Conservation (phyloP, 768 basidiomycete genomes). For the Kwoniella europaea region DNA sequence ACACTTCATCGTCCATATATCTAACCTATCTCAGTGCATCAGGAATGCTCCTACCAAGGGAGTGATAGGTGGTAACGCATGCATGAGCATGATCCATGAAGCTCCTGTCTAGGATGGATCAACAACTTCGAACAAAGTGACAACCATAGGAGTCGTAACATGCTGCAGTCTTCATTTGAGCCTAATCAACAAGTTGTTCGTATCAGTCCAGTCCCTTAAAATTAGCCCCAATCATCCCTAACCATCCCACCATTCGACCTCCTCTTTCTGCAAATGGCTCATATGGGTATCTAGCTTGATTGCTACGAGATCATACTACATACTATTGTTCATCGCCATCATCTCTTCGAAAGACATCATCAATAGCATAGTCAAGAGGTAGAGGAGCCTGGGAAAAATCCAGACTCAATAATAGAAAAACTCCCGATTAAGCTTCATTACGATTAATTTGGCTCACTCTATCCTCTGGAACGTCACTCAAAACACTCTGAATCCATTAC, state of each 20-base stretch:
- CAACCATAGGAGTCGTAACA: not conserved
- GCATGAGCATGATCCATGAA: not conserved
- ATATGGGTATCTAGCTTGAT: not conserved
- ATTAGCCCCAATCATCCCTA: too few relatives aligned
- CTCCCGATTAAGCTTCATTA: constrained; percentile 13
- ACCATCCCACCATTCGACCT: too few relatives aligned
- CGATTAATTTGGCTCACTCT: not conserved
- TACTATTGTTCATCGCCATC: not conserved
- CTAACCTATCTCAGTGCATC: not conserved
- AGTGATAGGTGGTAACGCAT: not conserved
- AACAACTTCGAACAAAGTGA: not conserved
- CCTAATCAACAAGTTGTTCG: too few relatives aligned
- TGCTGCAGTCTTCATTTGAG: not conserved
- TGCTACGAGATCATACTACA: not conserved
- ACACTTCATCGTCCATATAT: not conserved
- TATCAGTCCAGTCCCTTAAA: too few relatives aligned
- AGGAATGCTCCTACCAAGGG: not conserved
- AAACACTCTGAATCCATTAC: not conserved
- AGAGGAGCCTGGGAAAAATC: constrained; percentile 2
- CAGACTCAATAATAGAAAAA: not conserved
- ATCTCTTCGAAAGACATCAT: not conserved
- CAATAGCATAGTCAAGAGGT: not conserved
- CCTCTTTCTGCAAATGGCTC: too few relatives aligned
- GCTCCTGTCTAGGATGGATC: not conserved
- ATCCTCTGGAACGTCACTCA: not conserved